A percentile compares a stretch with the other conserved stretches of the same genome.
Conservation (phyloP, 2,329 filamentous ascomycete species). For the Cytospora chrysosperma region DNA sequence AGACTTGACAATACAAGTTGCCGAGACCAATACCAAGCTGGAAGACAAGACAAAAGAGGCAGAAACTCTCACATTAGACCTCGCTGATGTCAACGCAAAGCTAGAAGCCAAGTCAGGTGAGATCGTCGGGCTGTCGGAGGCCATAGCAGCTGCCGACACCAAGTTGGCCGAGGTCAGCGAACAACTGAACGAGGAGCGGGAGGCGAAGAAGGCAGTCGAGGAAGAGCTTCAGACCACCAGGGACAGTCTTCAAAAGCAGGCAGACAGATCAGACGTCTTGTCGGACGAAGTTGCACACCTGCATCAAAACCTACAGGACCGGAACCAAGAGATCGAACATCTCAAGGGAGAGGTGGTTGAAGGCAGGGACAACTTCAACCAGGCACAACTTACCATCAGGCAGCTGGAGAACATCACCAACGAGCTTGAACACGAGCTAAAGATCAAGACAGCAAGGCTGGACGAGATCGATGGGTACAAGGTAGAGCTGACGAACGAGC, state of each 20-base stretch:
- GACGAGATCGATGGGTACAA: slow-evolving; percentile 33
- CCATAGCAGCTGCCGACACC: background rate
- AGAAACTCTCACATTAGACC: background rate
- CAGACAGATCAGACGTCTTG: slow-evolving; percentile 28
- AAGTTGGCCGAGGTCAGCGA: background rate
- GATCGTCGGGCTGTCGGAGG: background rate
- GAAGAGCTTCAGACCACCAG: slow-evolving; percentile 26
- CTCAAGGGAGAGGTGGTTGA: slow-evolving; percentile 5
- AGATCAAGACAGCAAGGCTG: slow-evolving; percentile 28
- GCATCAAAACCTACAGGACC: slow-evolving; percentile 24
- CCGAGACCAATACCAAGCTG: slow-evolving; percentile 6
- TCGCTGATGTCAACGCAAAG: background rate
- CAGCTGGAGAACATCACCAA: slow-evolving; percentile 29
- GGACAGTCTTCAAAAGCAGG: slow-evolving; percentile 29
- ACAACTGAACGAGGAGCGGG: background rate
- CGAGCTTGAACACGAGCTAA: slow-evolving; percentile 28
- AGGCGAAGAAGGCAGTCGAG: background rate
- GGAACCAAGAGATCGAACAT: slow-evolving; percentile 27
- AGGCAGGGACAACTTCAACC: slow-evolving; percentile 22
- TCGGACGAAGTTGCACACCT: slow-evolving; percentile 27
- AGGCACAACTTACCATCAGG: slow-evolving; percentile 17
- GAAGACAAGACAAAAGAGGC: background rate
- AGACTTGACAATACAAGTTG: background rate
- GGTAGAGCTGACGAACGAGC: slow-evolving; percentile 30
- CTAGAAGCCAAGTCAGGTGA: background rate